phyloP scores from a whole-genome alignment of 176 grass and related monocot genomes.

The Pontederia crassipes region DNA sequence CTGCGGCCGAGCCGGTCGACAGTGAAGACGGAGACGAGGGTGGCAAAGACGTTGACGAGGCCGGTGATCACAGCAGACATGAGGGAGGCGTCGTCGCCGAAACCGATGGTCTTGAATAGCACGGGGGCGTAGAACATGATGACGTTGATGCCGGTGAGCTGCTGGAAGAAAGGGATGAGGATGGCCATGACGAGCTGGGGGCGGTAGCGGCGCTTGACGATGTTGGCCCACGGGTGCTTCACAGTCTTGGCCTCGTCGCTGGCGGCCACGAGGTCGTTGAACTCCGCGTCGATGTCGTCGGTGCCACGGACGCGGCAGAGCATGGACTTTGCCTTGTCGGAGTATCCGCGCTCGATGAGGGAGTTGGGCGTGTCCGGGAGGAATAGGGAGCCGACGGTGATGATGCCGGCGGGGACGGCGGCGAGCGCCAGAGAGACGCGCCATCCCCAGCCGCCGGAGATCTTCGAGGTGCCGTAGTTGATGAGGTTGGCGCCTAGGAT shows the following conservation, averaged over 20 bases:
- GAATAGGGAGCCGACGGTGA: slow-evolving; percentile 2
- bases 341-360: slow-evolving; percentile 9
- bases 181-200: slow-evolving; percentile 38
- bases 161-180: slow-evolving; percentile 41
- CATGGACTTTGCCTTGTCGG: slow-evolving; percentile 2
- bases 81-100: slow-evolving; percentile 21
- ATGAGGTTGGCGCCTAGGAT: slow-evolving; percentile 4
- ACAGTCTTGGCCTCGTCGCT: slow-evolving; percentile 10
- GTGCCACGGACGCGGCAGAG: slow-evolving; percentile 8
- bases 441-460: slow-evolving; percentile 7
- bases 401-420: slow-evolving; percentile 6
- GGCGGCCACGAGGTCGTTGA: slow-evolving; percentile 9
- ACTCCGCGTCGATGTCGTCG: slow-evolving; percentile 9
- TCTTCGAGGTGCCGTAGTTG: slow-evolving; percentile 9
- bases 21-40: slow-evolving; percentile 33
- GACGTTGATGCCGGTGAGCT: slow-evolving; percentile 42
- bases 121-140: slow-evolving; percentile 40
- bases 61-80: slow-evolving; percentile 39
- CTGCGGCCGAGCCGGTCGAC: slow-evolving; percentile 37
- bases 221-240: slow-evolving; percentile 35
- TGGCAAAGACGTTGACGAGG: slow-evolving; percentile 20
- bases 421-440: slow-evolving; percentile 7
- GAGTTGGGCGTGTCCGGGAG: slow-evolving; percentile 18
- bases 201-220: slow-evolving; percentile 27
- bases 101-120: slow-evolving; percentile 33